Evolutionary conservation across 768 basidiomycete genomes (phyloP).

Genomic region (Calocybe gangraenosa): DNA sequence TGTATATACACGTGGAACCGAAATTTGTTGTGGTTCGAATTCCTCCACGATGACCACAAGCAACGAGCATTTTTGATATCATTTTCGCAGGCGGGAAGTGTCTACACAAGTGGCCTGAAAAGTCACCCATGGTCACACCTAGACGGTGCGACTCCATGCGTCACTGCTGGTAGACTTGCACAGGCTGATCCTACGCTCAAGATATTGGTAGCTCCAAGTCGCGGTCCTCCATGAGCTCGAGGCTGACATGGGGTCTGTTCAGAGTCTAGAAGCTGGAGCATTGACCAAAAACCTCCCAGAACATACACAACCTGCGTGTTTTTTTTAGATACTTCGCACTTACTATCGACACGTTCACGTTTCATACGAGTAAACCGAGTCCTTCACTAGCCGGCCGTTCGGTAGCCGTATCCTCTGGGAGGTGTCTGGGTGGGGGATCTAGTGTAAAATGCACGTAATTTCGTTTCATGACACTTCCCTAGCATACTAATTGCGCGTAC

Average conservation of each 20-base stretch:
- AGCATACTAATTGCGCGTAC: no score
- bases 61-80: conserved; percentile 35
- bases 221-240: conserved; percentile 11
- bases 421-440: no score
- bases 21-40: not conserved
- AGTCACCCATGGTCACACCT: not conserved
- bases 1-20: conserved; percentile 22
- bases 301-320: conserved; percentile 53
- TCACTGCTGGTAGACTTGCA: conserved; percentile 53
- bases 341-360: conserved; percentile 37
- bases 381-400: conserved; percentile 39
- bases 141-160: conserved; percentile 55
- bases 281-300: conserved; percentile 39
- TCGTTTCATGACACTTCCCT: no score
- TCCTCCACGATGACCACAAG: conserved; percentile 6
- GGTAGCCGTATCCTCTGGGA: conserved; percentile 42
- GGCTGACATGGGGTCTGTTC: not conserved
- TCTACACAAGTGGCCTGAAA: not conserved
- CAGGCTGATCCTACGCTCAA: conserved; percentile 48
- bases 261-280: conserved; percentile 57
- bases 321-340: conserved; percentile 38
- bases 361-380: conserved; percentile 40
- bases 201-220: no score
- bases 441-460: conserved; percentile 50
- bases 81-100: conserved; percentile 54